A percentile compares a stretch with the other conserved stretches of the same genome.
Conservation (phyloP, 192 early-diverging fungal species). For the Podila epigama region DNA sequence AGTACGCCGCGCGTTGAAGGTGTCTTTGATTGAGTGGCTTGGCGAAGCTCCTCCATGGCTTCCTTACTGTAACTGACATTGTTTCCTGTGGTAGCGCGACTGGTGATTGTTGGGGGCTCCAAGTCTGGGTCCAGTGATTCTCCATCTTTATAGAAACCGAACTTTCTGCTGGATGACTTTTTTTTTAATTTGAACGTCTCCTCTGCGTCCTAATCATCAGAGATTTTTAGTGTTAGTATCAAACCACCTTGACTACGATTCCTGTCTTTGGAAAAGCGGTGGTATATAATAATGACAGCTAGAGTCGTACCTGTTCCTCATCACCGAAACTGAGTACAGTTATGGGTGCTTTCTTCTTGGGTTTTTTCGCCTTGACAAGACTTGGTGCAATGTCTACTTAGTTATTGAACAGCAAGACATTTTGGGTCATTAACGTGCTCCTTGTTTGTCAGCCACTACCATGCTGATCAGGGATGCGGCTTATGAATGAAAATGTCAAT, state of each 20-base stretch:
- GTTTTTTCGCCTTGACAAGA: conserved; percentile 20
- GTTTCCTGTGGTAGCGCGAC: conserved; percentile 30
- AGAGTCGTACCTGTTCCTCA: conserved; percentile 24
- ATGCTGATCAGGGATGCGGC: background rate
- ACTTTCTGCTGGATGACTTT: conserved; percentile 46
- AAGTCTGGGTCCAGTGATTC: conserved; percentile 6
- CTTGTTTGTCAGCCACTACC: background rate
- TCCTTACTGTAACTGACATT: conserved; percentile 47
- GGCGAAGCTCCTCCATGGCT: conserved; percentile 40
- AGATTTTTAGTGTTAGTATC: no score
- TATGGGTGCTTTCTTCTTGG: conserved; percentile 22
- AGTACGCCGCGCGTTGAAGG: conserved; percentile 21
- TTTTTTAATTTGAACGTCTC: conserved; percentile 58
- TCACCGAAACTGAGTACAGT: conserved; percentile 42
- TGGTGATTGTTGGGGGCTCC: conserved; percentile 15
- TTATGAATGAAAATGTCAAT: background rate
- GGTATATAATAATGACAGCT: background rate
- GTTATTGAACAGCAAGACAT: no score
- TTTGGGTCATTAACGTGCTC: background rate
- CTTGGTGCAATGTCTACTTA: conserved; percentile 2
- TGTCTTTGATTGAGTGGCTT: conserved; percentile 43
- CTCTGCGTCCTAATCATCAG: conserved; percentile 45
- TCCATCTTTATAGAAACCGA: conserved; percentile 24
- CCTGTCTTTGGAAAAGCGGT: background rate
- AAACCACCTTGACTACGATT: no score